Conservation (phyloP, 2,329 filamentous ascomycete species). For the Pseudocercospora cruenta region DNA sequence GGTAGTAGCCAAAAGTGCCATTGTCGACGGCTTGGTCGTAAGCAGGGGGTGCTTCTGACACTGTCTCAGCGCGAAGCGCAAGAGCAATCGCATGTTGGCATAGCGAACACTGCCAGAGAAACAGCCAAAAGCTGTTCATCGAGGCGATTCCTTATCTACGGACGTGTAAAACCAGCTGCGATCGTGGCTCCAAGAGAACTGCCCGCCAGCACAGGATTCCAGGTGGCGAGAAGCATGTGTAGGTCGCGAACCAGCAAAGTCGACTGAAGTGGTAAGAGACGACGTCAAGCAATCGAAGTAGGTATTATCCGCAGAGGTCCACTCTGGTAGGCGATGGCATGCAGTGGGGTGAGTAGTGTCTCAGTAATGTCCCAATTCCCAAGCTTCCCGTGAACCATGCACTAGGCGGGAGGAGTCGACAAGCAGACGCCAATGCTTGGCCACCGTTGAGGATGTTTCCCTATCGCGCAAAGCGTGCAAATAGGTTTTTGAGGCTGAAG, state of each 20-base stretch:
- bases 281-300: background rate
- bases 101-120: conserved; percentile 31
- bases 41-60: conserved; percentile 15
- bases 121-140: conserved; percentile 27
- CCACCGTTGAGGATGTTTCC: background rate
- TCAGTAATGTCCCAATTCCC: background rate
- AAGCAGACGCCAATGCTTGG: background rate
- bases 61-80: background rate
- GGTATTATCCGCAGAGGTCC: background rate
- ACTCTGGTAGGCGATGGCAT: background rate
- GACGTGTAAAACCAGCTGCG: background rate
- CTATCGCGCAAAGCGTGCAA: background rate
- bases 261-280: background rate
- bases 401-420: background rate
- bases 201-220: background rate
- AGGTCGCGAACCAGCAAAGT: background rate
- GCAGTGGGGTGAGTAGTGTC: background rate
- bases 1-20: conserved; percentile 37
- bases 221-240: conserved; percentile 1
- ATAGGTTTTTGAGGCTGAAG: background rate
- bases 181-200: background rate
- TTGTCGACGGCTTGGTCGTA: conserved; percentile 34
- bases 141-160: conserved; percentile 14
- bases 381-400: background rate
- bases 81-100: conserved; percentile 24